Base-by-base conservation (phyloP, 768 basidiomycete genomes). In the Suillus discolor region DNA sequence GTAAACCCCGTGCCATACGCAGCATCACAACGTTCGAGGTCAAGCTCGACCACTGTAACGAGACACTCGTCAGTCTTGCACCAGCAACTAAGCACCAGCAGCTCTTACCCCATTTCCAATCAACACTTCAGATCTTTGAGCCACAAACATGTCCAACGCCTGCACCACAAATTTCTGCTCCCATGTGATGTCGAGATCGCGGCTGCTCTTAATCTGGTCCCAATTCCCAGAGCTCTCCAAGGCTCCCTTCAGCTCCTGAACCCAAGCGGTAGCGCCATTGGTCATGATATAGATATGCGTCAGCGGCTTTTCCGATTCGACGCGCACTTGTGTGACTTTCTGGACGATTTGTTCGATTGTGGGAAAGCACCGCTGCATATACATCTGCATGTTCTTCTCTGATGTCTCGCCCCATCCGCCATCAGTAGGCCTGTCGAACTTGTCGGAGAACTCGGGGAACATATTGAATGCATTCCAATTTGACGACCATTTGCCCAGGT, bases 61-160 rank as follows among this genome's bases (percentile, higher is more conserved):
- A 23, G 36, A 55, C 25, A 16, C 25, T n/a, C 12, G 63, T 68
- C 53, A 67, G 55, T 61, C 45, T 28, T 60, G 41, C 12, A 18
- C 42, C 53, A 18, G 12, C 3, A 23, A 39, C n/a, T 4, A 25
- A 2, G 9, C 3, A 57, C 8, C 23, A n/a, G 15, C 55, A 42
- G 9, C 6, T 72, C 83, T 70, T 64, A 83, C 83, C 71, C 85
- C 85, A 57, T 86, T 86, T 8, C 84, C 85, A 44, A 85, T 73
- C 70, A 86, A 82, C 31, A 80, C 76, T 62, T 84, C 82, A 6
- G 83, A 83, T 62, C 75, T 73, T 65, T 79, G 72, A 2, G 80
- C 83, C 47, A 85, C 76, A 13, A 80, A 72, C 83, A 87, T 86
- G 66, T 86, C 85, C 44, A 85, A 67, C 54, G 80, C 81, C 69